A percentile compares a stretch with the other conserved stretches of the same genome.
Conservation (phyloP, 163 green algal species). For the Scenedesmus sp. region DNA sequence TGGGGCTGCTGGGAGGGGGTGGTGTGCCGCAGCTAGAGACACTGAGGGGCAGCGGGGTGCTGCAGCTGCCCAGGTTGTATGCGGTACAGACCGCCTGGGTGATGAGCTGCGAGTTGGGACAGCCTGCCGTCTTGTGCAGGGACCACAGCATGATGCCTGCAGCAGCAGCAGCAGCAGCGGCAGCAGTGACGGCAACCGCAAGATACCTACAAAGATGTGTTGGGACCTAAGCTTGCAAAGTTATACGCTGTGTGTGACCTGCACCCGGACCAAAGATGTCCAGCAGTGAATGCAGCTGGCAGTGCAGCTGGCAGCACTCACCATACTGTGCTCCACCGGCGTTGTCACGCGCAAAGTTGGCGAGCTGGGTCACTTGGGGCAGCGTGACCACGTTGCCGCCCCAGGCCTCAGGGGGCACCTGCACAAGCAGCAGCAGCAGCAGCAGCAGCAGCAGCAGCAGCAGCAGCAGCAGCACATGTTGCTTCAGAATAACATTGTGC, state of each 20-base stretch:
- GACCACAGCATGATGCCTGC: conserved; percentile 32
- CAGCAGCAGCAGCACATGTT: not conserved
- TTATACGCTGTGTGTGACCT: not conserved
- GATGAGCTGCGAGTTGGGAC: conserved; percentile 13
- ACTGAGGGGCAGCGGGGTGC: not conserved
- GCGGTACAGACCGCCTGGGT: conserved; percentile 26
- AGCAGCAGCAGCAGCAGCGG: not conserved
- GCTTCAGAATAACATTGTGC: not conserved
- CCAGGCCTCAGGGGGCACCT: conserved; percentile 23
- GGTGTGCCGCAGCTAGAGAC: not conserved
- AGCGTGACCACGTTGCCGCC: conserved; percentile 36
- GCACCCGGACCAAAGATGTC: not conserved
- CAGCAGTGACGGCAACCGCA: not conserved
- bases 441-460: not conserved
- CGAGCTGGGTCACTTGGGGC: not conserved
- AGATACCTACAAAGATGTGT: no score
- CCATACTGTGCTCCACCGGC: conserved; percentile 34
- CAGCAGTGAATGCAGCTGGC: no score
- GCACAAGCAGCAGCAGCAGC: not conserved
- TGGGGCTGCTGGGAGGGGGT: not conserved
- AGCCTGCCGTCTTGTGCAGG: conserved; percentile 21
- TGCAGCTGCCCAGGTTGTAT: conserved; percentile 29
- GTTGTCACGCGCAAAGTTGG: conserved; percentile 21
- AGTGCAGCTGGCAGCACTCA: not conserved
- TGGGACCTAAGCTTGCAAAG: no score